Evolutionary conservation across 1,284 basidiomycete species (phyloP).

Genomic region (Trametes sp.): DNA sequence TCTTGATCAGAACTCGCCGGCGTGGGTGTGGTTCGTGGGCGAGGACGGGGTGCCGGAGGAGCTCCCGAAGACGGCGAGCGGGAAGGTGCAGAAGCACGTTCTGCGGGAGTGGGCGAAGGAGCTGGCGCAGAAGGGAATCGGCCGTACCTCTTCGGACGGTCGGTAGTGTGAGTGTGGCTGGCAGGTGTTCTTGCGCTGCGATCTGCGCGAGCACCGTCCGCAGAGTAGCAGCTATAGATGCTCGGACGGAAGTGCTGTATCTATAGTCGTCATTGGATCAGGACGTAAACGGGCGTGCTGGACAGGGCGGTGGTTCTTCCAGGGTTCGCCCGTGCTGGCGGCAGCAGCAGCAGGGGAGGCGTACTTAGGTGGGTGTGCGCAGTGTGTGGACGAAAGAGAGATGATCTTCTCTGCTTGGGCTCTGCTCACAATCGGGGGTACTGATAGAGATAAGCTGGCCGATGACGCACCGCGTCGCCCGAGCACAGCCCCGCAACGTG

Average conservation of each 20-base stretch:
- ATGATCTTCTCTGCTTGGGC: background rate
- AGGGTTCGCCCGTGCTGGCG: conserved; percentile 7
- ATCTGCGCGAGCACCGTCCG: background rate
- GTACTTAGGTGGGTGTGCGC: too few relatives aligned
- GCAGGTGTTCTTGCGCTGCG: background rate
- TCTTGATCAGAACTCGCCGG: conserved; percentile 68
- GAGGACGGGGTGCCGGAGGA: conserved; percentile 66
- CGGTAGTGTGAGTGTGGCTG: conserved; percentile 13
- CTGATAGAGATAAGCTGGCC: conserved; percentile 24
- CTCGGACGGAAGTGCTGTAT: conserved; percentile 3
- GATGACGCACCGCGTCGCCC: conserved; percentile 22
- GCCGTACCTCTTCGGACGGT: conserved; percentile 32
- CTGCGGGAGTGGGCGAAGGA: conserved; percentile 63
- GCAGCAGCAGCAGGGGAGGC: background rate
- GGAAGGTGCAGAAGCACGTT: conserved; percentile 88
- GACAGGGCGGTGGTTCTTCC: conserved; percentile 9
- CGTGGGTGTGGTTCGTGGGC: conserved; percentile 85
- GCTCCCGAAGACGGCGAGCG: conserved; percentile 87
- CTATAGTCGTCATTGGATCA: conserved; percentile 4
- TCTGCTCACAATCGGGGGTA: conserved; percentile 21
- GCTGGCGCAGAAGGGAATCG: conserved; percentile 47
- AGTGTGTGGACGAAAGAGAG: too few relatives aligned
- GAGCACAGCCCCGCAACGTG: background rate
- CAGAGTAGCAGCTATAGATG: background rate
- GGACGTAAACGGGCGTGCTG: conserved; percentile 16